phyloP scores from a whole-genome alignment of 768 basidiomycete genomes.

The Mycena polygramma region DNA sequence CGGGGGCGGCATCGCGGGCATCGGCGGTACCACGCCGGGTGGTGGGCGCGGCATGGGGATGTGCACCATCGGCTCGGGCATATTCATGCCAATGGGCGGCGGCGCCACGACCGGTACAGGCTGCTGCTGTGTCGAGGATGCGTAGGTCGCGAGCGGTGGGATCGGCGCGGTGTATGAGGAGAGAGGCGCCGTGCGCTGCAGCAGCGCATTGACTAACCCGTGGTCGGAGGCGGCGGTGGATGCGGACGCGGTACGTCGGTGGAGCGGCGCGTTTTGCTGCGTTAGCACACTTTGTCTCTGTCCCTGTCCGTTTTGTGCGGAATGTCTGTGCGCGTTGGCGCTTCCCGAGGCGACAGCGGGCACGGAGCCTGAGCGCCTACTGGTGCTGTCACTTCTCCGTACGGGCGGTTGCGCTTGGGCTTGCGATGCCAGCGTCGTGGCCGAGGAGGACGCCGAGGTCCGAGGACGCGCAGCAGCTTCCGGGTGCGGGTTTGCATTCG shows the following conservation, averaged over 20 bases:
- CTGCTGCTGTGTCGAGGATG: neutral
- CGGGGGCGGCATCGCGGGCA: neutral
- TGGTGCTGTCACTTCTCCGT: neutral
- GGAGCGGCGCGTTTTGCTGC: neutral
- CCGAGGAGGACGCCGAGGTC: too few relatives aligned
- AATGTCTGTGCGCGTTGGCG: neutral
- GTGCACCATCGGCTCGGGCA: conserved; percentile 7
- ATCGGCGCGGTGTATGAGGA: neutral
- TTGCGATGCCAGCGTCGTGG: too few relatives aligned
- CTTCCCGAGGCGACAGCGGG: neutral
- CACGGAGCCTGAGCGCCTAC: neutral
- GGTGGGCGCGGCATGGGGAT: conserved; percentile 30
- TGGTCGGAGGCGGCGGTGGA: too few relatives aligned
- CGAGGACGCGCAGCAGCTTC: too few relatives aligned
- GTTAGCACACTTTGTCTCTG: neutral
- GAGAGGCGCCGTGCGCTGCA: conserved; percentile 11
- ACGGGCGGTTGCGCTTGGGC: neutral
- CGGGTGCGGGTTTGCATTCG: too few relatives aligned
- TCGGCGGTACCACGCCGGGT: neutral
- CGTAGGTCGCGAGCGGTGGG: neutral
- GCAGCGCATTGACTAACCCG: neutral
- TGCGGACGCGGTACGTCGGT: too few relatives aligned
- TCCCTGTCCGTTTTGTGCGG: too few relatives aligned
- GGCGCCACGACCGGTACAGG: neutral
- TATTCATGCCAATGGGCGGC: neutral